A percentile compares a stretch with the other conserved stretches of the same genome.
Evolutionary conservation across 352 stramenopile species (phyloP).

Genomic region (Stramenopiles sp.): DNA sequence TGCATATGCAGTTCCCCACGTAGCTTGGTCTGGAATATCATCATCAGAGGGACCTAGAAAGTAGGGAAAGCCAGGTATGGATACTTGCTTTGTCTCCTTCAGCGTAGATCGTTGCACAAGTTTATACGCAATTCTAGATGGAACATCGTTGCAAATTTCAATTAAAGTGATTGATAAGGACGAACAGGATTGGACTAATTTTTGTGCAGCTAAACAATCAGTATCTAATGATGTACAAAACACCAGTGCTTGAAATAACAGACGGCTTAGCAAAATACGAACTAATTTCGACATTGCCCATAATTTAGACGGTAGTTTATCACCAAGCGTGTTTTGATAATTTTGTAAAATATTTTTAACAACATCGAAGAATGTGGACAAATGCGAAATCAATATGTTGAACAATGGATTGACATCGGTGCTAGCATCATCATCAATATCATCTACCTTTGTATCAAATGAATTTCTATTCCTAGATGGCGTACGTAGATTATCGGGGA

Average conservation of each 20-base stretch:
- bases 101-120: background rate
- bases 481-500: no score
- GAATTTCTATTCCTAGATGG: no score
- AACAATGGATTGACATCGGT: no score
- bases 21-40: slow-evolving; percentile 4
- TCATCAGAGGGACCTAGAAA: background rate
- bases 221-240: background rate
- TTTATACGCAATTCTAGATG: background rate
- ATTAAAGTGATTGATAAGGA: background rate
- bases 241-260: background rate
- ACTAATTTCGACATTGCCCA: background rate
- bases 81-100: background rate
- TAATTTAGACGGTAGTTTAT: background rate
- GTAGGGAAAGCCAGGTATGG: background rate
- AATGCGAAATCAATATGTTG: background rate
- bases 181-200: background rate
- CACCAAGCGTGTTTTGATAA: background rate
- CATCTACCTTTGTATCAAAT: no score
- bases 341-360: background rate
- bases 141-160: background rate
- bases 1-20: slow-evolving; percentile 1
- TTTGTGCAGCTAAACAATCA: background rate
- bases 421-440: no score
- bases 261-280: background rate
- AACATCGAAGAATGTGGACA: background rate